Evolutionary conservation across 2,329 filamentous ascomycete genomes (phyloP), one percentile per base, ranked within the genome.

Genomic region (Diaporthe capsici): DNA sequence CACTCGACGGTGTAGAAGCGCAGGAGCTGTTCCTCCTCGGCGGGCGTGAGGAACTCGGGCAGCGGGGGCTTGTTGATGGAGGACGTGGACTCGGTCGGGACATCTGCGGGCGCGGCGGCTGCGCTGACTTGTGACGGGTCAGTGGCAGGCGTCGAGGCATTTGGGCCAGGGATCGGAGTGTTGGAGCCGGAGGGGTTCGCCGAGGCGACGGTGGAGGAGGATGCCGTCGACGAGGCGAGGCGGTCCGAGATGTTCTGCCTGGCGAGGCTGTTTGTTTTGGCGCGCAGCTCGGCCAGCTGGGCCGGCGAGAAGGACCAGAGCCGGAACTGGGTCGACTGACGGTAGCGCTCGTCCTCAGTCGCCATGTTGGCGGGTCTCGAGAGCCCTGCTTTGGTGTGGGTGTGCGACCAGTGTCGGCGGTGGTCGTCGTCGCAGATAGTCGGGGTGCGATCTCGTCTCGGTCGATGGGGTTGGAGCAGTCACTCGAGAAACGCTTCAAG

Each of bases 261-360:
- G 3, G 97, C 97, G 68, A 94, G 89, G 13, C 89, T 86, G 85
- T 98, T 98, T 44, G 96, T 98, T 78, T 93, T 93, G 57, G 89
- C 86, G 75, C 97, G 94, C 34, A 96, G 89, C 2, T 92, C 89
- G 67, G 90, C 88, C 5, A 99, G 90, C 53, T 93, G 91, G 4
- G 91, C 85, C 3, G 92, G 91, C 0, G 95, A 95, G 85, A 96
- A 98, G 15, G 96, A 98, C 97, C 97, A 99, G 75, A 97, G 89
- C 58, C 94, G 92, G 83, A 92, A 98, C 84, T 99, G 97, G 63
- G 95, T 96, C 0, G 96, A 98, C 71, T 94, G 91, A 44, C 95
- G 92, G 85, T 98, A 99, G 73, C 96, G 89, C 79, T 95, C 94
- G 85, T 99, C 97, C 89, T 99, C 97, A 77, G 92, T 94, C 10